These are phyloP conservation scores for Arachis stenosperma DNA, from an alignment of 306 rosid genomes.

Conservation along the genomic window DNA sequence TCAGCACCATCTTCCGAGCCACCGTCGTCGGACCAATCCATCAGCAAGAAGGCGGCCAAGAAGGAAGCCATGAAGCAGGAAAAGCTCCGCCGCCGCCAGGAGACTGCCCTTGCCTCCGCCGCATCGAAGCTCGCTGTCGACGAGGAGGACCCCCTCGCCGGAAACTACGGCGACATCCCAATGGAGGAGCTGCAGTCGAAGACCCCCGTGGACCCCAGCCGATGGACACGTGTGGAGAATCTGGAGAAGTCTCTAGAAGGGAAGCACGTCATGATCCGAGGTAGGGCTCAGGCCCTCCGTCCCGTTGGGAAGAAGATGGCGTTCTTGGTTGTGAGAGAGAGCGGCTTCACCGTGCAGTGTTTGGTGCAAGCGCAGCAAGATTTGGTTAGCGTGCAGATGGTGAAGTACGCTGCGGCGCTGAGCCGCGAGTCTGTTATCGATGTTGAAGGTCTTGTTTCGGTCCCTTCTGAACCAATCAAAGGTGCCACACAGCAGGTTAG, in stretches of 20 bases:
- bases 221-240: slow-evolving; percentile 61
- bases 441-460: slow-evolving; percentile 67
- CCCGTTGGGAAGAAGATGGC: slow-evolving; percentile 93
- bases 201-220: slow-evolving; percentile 36
- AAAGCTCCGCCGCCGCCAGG: slow-evolving; percentile 63
- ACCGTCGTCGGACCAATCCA: neutral
- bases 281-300: slow-evolving; percentile 80
- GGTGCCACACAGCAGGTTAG: slow-evolving; percentile 83
- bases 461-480: slow-evolving; percentile 65
- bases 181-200: slow-evolving; percentile 43
- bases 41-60: slow-evolving; percentile 83
- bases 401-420: slow-evolving; percentile 67
- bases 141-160: no score
- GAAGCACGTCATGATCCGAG: slow-evolving; percentile 60
- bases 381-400: slow-evolving; percentile 81
- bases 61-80: slow-evolving; percentile 88
- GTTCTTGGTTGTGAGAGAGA: slow-evolving; percentile 72
- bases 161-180: no score
- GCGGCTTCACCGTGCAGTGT: slow-evolving; percentile 82
- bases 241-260: slow-evolving; percentile 50
- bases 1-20: neutral
- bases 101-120: neutral
- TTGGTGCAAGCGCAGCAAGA: slow-evolving; percentile 71
- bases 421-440: slow-evolving; percentile 86
- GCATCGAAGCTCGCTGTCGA: neutral